Base-by-base conservation (phyloP, 306 rosid genomes). In the Astragalus glycyphyllos region DNA sequence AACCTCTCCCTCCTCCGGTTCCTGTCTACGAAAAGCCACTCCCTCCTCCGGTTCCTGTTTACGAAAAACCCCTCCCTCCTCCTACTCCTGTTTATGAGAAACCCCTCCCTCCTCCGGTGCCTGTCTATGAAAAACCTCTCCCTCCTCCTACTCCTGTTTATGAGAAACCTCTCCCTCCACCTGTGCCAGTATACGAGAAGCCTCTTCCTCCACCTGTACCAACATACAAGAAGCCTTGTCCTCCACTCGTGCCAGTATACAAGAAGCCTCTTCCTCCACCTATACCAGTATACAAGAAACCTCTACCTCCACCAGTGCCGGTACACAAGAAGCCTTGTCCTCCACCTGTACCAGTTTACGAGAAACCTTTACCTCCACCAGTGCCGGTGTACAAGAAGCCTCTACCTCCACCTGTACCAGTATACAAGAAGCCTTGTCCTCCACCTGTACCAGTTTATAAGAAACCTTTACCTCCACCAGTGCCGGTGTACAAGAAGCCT, bases 261-360 rank as follows among this genome's bases (percentile, higher is more conserved):
- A 0, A 70, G 1, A 59, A 80, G 6, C 83, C 87, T 0, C 54
- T 72, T 3, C 82, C 75, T 0, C 87, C 85, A 0, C 79, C 85
- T 0, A 13, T 48, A 0, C 85, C 82, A 0, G 6, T 59, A 0
- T 65, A 46, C 9, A 1, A 55, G 4, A 2, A 26, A 31, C 75
- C 74, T 7, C 41, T 8, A 4, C 63, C 75, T 7, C 64, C 75
- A 0, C 80, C 73, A 0, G 50, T 37, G 0, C 85, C 86, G 0
- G 0, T 72, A 0, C 55, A 69, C 15, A 16, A 58, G 0, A 8
- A 58, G 9, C 65, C 60, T 26, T 15, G 1, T 5, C 37, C 75
- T 0, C 87, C 85, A 0, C 79, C 85, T 0, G 17, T 48, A 0
- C 85, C 82, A 0, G 6, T 59, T 0, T 65, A 46, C 9, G 0